phyloP scores from a whole-genome alignment of 2,329 filamentous ascomycete genomes.

The Trichoderma arundinaceum region DNA sequence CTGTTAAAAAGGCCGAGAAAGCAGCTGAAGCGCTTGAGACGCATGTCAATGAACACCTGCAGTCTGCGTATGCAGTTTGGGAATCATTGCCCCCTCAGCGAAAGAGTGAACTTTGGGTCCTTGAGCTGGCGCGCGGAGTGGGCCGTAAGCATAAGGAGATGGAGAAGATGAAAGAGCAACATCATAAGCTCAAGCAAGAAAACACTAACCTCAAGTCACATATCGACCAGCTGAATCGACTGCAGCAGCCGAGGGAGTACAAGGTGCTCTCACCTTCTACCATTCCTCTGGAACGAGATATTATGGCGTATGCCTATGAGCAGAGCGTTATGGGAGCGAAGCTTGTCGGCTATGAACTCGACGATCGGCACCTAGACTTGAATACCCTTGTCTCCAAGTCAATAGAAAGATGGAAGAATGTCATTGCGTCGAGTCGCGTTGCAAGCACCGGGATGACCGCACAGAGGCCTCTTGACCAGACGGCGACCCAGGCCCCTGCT shows the following conservation, averaged over 20 bases:
- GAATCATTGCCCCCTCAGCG: conserved; percentile 62
- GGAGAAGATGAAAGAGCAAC: conserved; percentile 57
- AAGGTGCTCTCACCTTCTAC: conserved; percentile 58
- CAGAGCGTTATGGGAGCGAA: conserved; percentile 49
- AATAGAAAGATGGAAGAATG: conserved; percentile 67
- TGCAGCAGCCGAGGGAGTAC: conserved; percentile 66
- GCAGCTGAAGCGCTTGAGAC: conserved; percentile 67
- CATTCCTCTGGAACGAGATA: conserved; percentile 56
- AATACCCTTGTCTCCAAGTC: conserved; percentile 57
- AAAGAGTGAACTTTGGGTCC: conserved; percentile 63
- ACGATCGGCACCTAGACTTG: conserved; percentile 60
- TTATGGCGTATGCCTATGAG: conserved; percentile 56
- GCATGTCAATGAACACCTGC: conserved; percentile 74
- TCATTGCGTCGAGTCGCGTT: conserved; percentile 59
- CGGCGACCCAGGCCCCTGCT: conserved; percentile 35
- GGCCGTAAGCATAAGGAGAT: conserved; percentile 62
- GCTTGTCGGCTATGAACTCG: conserved; percentile 53
- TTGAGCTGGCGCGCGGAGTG: conserved; percentile 66
- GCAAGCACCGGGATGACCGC: conserved; percentile 53
- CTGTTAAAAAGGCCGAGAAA: conserved; percentile 55
- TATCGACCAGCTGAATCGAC: conserved; percentile 62
- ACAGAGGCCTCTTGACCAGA: conserved; percentile 56
- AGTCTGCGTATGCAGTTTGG: conserved; percentile 81
- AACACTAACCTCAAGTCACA: conserved; percentile 62
- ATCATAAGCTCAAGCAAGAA: conserved; percentile 61